These are phyloP conservation scores for Pilasporangium apinafurcum DNA, from an alignment of 352 stramenopile species.

Conservation along the genomic window DNA sequence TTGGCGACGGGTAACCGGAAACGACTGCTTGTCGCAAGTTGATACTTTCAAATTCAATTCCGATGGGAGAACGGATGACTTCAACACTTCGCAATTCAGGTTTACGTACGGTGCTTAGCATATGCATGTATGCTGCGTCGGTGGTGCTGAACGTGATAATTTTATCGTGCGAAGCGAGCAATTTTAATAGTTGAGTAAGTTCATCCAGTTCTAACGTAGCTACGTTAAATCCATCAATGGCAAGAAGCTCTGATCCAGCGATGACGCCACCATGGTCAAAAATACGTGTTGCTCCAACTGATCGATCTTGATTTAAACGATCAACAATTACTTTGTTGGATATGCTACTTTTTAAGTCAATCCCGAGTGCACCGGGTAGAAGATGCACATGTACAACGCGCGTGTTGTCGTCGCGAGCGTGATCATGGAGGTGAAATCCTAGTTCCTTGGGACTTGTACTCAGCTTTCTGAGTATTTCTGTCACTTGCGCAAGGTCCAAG, in stretches of 20 bases:
- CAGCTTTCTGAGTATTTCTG: slow-evolving; percentile 41
- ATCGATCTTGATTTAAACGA: slow-evolving; percentile 26
- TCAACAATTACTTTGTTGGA: slow-evolving; percentile 38
- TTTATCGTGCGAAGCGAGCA: slow-evolving; percentile 33
- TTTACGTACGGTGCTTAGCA: slow-evolving; percentile 14
- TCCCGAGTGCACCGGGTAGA: slow-evolving; percentile 34
- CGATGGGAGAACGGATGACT: slow-evolving; percentile 15
- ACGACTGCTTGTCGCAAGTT: slow-evolving; percentile 10
- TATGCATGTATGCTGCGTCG: slow-evolving; percentile 16
- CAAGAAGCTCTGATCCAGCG: slow-evolving; percentile 35
- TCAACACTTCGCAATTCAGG: slow-evolving; percentile 8
- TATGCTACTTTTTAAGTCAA: slow-evolving; percentile 40
- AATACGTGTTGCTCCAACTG: slow-evolving; percentile 22
- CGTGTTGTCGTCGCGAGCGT: slow-evolving; percentile 11
- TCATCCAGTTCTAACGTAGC: slow-evolving; percentile 22
- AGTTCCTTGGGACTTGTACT: slow-evolving; percentile 29
- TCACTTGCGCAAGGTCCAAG: slow-evolving; percentile 24
- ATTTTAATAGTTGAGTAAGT: slow-evolving; percentile 27
- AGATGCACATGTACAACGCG: slow-evolving; percentile 28
- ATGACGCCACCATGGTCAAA: slow-evolving; percentile 40
- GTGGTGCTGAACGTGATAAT: slow-evolving; percentile 56
- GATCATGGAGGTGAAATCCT: slow-evolving; percentile 11
- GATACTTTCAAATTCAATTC: slow-evolving; percentile 22
- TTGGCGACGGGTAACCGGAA: slow-evolving; percentile 7
- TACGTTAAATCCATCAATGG: slow-evolving; percentile 44